Evolutionary conservation across 2,329 filamentous ascomycete species (phyloP).

Genomic region (Pseudocercospora ulei): DNA sequence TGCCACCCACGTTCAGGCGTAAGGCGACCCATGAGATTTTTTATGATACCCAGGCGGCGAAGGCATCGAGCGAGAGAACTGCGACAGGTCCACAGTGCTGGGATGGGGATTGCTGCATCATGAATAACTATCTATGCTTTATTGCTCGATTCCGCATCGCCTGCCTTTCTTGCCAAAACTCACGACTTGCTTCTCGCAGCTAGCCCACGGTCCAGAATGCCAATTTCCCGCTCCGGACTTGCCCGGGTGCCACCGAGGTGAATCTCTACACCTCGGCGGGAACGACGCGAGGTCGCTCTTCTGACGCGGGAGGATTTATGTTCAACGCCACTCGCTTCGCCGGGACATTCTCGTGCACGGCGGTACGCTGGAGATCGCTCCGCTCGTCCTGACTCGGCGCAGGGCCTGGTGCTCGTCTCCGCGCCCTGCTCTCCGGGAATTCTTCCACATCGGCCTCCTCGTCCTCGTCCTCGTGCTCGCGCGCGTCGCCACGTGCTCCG

Average conservation of each 20-base stretch:
- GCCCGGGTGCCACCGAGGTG: no score
- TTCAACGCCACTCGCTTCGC: neutral
- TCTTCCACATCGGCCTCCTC: constrained; percentile 5
- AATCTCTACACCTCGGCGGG: no score
- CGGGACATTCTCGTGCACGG: neutral
- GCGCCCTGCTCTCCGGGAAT: neutral
- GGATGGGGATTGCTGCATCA: neutral
- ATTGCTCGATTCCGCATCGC: neutral
- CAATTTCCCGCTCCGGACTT: no score
- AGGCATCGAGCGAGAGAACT: constrained; percentile 1
- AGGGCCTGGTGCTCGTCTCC: constrained; percentile 7
- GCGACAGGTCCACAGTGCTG: neutral
- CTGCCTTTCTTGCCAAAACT: neutral
- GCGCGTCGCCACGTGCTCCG: neutral
- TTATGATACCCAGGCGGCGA: constrained; percentile 8
- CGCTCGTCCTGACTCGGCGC: constrained; percentile 12
- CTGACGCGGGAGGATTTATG: no score
- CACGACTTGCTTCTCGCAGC: neutral
- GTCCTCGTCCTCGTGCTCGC: neutral
- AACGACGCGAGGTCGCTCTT: no score
- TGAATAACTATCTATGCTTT: neutral
- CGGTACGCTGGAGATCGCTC: constrained; percentile 11
- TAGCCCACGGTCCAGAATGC: no score
- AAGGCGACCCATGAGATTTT: constrained; percentile 1
- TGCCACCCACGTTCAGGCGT: neutral